Evolutionary conservation across 2,329 filamentous ascomycete species (phyloP).

Genomic region (Sordariomycetes sp.): DNA sequence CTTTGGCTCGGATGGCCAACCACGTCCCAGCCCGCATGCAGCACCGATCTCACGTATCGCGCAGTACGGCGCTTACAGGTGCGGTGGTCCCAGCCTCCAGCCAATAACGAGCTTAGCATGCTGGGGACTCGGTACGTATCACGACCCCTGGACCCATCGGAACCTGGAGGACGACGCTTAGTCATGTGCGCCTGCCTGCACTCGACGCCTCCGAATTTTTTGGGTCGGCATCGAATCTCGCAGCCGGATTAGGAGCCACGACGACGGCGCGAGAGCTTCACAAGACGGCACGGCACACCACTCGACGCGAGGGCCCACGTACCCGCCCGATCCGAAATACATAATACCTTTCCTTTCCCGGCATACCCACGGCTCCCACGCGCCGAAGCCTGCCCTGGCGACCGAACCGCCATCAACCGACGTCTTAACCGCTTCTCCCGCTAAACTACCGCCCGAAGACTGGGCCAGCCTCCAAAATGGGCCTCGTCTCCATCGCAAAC

Average conservation of each 20-base stretch:
- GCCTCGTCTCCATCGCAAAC: constrained; percentile 58
- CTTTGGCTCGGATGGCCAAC: not conserved
- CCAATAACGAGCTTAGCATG: not conserved
- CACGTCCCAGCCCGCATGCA: not conserved
- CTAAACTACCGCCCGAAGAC: too few relatives aligned
- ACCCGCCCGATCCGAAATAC: not conserved
- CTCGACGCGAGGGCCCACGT: not conserved
- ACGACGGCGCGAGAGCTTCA: not conserved
- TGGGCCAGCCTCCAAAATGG: constrained; percentile 4
- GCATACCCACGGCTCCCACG: not conserved
- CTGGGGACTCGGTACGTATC: not conserved
- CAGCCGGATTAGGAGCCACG: not conserved
- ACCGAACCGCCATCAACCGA: not conserved
- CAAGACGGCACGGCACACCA: not conserved
- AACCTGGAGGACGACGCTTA: not conserved
- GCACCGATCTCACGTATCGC: not conserved
- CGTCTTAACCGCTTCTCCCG: not conserved
- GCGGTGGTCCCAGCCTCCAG: not conserved
- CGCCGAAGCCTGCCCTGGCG: not conserved
- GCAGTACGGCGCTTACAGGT: not conserved
- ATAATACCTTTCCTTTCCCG: not conserved
- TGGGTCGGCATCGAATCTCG: not conserved
- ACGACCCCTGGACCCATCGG: not conserved
- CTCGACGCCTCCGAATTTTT: not conserved
- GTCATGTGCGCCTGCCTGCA: not conserved